Evolutionary conservation across 2,329 filamentous ascomycete species (phyloP), one percentile per base, ranked within the genome.

Genomic region (Penicillium verrucosum): DNA sequence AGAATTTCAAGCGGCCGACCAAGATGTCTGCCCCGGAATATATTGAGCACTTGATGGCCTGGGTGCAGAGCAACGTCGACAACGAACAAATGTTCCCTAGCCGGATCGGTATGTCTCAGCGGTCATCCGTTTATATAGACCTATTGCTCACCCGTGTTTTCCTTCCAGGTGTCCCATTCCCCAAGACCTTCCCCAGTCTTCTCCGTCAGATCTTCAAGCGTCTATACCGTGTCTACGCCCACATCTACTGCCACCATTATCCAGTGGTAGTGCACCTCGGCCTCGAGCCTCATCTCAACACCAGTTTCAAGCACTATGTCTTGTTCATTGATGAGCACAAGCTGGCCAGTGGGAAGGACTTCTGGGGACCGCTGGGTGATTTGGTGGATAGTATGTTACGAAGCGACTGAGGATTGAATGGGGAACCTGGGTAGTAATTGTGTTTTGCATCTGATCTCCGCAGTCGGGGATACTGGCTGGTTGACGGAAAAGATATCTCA

Each of bases 211-310:
- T 99, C 73, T 97, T 97, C 85, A 99, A 99, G 83, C 89, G 94
- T 71, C 88, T 99, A 79, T 99, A 97, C 78, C 89, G 94, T 65
- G 93, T 99, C 60, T 99, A 99, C 75, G 94, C 94, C 42, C 94
- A 99, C 79, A 96, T 99, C 68, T 99, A 99, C 85, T 99, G 95
- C 81, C 94, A 99, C 77, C 94, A 99, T 80, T 99, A 99, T 78
- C 92, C 92, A 36, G 92, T 99, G 64, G 89, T 99, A 65, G 89
- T 95, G 57, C 92, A 97, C 73, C 84, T 99, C 38, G 94, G 94
- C 23, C 84, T 99, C 57, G 94, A 99, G 77, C 92, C 95, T 43
- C 94, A 99, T 76, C 84, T 99, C 64, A 99, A 99, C 78, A 99
- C 94, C 14, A 96, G 91, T 78, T 99, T 99, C 85, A 99, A 99